Evolutionary conservation across 371 early-diverging fungal genomes (phyloP), one percentile per base, ranked within the genome.

Genomic region (Mucor circinelloides): DNA sequence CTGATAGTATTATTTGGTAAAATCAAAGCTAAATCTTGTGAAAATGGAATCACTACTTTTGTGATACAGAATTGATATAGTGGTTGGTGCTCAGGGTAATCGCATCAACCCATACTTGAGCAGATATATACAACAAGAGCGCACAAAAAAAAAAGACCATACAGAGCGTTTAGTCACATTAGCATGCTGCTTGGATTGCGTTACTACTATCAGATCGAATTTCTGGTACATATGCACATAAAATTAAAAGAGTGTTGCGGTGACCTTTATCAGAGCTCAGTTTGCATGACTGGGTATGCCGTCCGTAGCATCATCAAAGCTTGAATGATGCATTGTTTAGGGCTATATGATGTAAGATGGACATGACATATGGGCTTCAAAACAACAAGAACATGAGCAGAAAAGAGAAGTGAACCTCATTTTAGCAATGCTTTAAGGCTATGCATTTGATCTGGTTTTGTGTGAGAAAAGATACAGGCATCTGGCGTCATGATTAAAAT

Each of bases 401-500:
- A 36, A 36, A 13, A 36, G 36, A 19, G 19, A 19, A 0, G 6
- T 19, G 17, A 2, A 44, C 0, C 44, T 44, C 19, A n/a, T 19
- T 44, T 44, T 44, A n/a, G 19, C n/a, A 44, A 44, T 19, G 19
- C 4, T 44, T 44, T 44, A 44, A 46, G 23, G 21, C 46, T 46
- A 40, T 17, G 40, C 40, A 46, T 46, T 21, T 21, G 46, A 46
- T 46, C 21, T 46, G 21, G 21, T 27, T 52, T 52, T 52, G 52
- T 52, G 52, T 25, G 52, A 46, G 19, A 46, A 46, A 19, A 21
- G 46, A 46, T 21, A 46, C n/a, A 46, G 19, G 52, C 23, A 52
- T 52, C 52, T 52, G 52, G 52, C 52, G 52, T 52, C 52, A 52
- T 52, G 52, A 52, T 52, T 27, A 52, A 52, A 55, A 52, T 21